A percentile compares a stretch with the other conserved stretches of the same genome.
These are phyloP conservation scores for Apiospora pterosperma DNA, from an alignment of 2,329 filamentous ascomycete species.

Conservation along the genomic window DNA sequence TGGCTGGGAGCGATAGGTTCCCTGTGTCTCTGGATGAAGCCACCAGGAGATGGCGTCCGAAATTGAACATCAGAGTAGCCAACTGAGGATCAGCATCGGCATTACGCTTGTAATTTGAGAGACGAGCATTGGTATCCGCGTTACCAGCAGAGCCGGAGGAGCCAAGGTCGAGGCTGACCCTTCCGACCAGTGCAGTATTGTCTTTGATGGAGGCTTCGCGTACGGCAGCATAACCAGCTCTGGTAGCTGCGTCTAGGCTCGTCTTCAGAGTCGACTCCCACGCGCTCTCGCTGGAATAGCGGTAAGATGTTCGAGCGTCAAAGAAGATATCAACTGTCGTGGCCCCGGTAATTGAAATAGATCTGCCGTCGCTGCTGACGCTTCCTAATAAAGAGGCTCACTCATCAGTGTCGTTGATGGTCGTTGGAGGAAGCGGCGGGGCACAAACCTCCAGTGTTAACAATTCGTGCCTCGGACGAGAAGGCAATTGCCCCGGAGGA, in stretches of 20 bases:
- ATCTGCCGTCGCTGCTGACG: slow-evolving; percentile 11
- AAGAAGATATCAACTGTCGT: slow-evolving; percentile 22
- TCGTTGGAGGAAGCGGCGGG: neutral
- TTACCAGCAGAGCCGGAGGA: slow-evolving; percentile 11
- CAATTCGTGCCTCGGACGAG: slow-evolving; percentile 13
- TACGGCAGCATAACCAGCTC: slow-evolving; percentile 12
- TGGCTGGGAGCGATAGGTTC: slow-evolving; percentile 23
- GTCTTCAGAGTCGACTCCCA: slow-evolving; percentile 19
- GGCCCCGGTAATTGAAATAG: slow-evolving; percentile 16
- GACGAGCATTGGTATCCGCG: slow-evolving; percentile 8
- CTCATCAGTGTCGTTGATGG: neutral
- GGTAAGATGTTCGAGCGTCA: slow-evolving; percentile 22
- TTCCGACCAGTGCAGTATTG: slow-evolving; percentile 18
- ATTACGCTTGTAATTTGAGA: slow-evolving; percentile 12
- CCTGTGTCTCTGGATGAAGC: slow-evolving; percentile 18
- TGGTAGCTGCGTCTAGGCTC: slow-evolving; percentile 20
- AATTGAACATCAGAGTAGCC: slow-evolving; percentile 26
- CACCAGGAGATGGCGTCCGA: slow-evolving; percentile 29
- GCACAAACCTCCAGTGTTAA: slow-evolving; percentile 15
- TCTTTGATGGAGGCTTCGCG: slow-evolving; percentile 15
- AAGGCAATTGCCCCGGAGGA: slow-evolving; percentile 20
- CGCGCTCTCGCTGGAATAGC: slow-evolving; percentile 16
- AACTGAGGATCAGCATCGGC: slow-evolving; percentile 22
- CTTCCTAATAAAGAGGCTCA: neutral
- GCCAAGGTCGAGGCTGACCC: slow-evolving; percentile 16